These are phyloP conservation scores for Kwoniella heveanensis DNA, from an alignment of 768 basidiomycete species.

Conservation along the genomic window DNA sequence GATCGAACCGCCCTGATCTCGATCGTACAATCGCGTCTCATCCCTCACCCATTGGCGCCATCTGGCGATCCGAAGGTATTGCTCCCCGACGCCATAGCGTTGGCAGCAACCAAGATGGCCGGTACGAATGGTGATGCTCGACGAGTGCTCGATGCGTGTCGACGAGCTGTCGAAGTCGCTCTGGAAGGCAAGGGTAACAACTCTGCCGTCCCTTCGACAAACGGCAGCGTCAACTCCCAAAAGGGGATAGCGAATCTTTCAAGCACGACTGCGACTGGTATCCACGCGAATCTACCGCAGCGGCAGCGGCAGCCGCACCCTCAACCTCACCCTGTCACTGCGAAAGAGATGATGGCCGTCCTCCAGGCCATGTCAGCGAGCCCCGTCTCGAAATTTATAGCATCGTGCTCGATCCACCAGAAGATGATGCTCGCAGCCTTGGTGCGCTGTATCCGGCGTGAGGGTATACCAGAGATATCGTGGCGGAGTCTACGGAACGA, in stretches of 20 bases:
- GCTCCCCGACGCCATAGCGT: conserved; percentile 73
- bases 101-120: conserved; percentile 78
- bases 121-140: conserved; percentile 91
- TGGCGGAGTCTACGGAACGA: conserved; percentile 80
- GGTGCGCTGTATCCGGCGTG: conserved; percentile 75
- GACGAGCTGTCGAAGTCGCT: conserved; percentile 82
- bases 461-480: conserved; percentile 83
- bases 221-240: neutral
- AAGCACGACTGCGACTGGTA: too few relatives aligned
- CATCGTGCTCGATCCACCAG: conserved; percentile 82
- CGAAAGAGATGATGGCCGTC: conserved; percentile 74
- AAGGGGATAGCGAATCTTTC: too few relatives aligned
- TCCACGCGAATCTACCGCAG: too few relatives aligned
- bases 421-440: conserved; percentile 82
- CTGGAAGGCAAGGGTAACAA: conserved; percentile 55
- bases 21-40: conserved; percentile 82
- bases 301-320: conserved; percentile 42
- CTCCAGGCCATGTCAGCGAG: conserved; percentile 86
- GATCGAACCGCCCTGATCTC: conserved; percentile 69
- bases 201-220: neutral
- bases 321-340: conserved; percentile 61
- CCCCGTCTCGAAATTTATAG: conserved; percentile 79
- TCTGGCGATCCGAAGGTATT: conserved; percentile 61
- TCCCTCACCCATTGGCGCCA: conserved; percentile 55
- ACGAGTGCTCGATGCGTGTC: conserved; percentile 86